phyloP scores from a whole-genome alignment of 345 rosid species.

The Diplotaxis tenuifolia region DNA sequence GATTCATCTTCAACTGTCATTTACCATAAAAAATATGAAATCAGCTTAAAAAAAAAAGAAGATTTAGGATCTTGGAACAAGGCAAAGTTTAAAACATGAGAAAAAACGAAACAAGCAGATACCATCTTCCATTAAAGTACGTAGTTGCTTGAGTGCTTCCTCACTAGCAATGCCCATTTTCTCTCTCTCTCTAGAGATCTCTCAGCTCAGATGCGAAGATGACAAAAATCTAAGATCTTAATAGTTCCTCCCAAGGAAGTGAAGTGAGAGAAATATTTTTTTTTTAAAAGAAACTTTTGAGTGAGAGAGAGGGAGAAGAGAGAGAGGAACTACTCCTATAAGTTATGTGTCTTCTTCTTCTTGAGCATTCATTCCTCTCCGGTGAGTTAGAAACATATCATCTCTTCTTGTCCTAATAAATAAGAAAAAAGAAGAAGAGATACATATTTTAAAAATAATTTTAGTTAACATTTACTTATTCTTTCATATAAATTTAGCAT shows the following conservation, averaged over 20 bases:
- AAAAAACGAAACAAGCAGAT: not conserved
- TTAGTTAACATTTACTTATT: too few relatives aligned
- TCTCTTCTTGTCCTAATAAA: not conserved
- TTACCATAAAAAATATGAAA: not conserved
- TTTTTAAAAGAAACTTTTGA: not conserved
- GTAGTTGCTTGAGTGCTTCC: slow-evolving; percentile 70
- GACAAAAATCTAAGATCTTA: slow-evolving; percentile 13
- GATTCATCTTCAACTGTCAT: slow-evolving; percentile 63
- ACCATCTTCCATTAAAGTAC: slow-evolving; percentile 72
- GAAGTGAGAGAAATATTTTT: slow-evolving; percentile 6
- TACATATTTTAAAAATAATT: not conserved
- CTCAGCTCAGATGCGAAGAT: slow-evolving; percentile 21
- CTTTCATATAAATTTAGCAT: not conserved
- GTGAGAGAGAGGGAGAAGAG: not conserved
- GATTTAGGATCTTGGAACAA: slow-evolving; percentile 28
- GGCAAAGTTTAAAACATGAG: not conserved
- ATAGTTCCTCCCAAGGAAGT: not conserved
- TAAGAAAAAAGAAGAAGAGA: not conserved
- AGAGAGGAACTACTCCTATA: too few relatives aligned
- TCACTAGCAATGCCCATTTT: slow-evolving; percentile 55
- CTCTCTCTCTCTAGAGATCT: slow-evolving; percentile 14
- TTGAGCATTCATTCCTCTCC: too few relatives aligned
- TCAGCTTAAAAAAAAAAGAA: not conserved
- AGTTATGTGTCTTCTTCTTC: too few relatives aligned
- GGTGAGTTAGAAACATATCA: too few relatives aligned